Evolutionary conservation across 192 early-diverging fungal genomes (phyloP).

Genomic region (Gaertneriomyces sp.): DNA sequence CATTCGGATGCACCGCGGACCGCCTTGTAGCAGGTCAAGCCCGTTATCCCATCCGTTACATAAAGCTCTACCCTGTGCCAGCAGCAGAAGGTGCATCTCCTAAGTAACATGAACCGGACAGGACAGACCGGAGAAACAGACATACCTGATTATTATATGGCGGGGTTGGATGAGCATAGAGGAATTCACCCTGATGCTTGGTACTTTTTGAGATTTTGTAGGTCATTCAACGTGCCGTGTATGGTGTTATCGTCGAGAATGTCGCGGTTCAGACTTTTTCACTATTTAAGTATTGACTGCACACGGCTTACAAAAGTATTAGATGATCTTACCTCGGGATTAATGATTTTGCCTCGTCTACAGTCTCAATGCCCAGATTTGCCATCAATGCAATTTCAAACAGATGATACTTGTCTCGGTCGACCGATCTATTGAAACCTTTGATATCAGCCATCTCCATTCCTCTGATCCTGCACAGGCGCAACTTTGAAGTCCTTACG

Average conservation of each 20-base stretch:
- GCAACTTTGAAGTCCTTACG: conserved; percentile 38
- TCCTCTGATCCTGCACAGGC: neutral
- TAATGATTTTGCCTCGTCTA: conserved; percentile 86
- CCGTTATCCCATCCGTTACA: too few relatives aligned
- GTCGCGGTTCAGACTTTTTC: conserved; percentile 14
- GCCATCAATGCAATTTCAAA: conserved; percentile 90
- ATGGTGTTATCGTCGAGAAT: conserved; percentile 65
- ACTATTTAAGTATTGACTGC: neutral
- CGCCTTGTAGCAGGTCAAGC: too few relatives aligned
- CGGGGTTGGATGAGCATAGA: too few relatives aligned
- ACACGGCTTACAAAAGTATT: neutral
- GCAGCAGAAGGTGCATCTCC: too few relatives aligned
- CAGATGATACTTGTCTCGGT: conserved; percentile 43
- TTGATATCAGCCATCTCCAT: neutral
- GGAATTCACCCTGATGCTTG: conserved; percentile 9
- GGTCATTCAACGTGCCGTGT: conserved; percentile 72
- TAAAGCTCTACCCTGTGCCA: too few relatives aligned
- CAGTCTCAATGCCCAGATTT: conserved; percentile 86
- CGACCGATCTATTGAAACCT: conserved; percentile 2
- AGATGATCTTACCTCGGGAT: conserved; percentile 69
- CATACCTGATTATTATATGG: too few relatives aligned
- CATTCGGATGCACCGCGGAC: too few relatives aligned
- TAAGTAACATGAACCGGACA: too few relatives aligned
- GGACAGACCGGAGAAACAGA: too few relatives aligned
- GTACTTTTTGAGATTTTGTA: conserved; percentile 76